Base-by-base conservation (phyloP, 192 early-diverging fungal genomes). In the Funneliformis mosseae region DNA sequence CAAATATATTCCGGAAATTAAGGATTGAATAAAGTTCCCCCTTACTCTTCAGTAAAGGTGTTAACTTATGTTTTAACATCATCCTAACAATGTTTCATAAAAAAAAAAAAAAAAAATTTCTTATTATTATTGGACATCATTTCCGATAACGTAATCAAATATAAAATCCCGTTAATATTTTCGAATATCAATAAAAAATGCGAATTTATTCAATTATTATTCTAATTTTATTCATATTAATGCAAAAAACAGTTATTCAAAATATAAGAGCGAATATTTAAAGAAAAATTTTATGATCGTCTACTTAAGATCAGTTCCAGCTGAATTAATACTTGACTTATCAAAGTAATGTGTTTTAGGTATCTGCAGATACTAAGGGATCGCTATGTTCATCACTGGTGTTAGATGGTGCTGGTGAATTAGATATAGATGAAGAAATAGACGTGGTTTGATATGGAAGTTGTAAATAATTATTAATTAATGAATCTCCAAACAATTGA, bases 341-440 rank as follows among this genome's bases (percentile, higher is more conserved):
- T 33, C 33, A 33, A 33, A 33, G 33, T 33, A 33, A 33, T 33
- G 33, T 33, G 33, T 33, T 55, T 55, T 18, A 55, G 18, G 50
- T 55, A 55, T 67, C 64, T 27, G 64, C 33, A 7, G 64, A 67
- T 10, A 67, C 64, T 67, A 70, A 45, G 8, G 68, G 68, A 70
- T 70, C 68, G 10, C 68, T 42, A 39, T 70, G 21, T 16, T 38
- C 68, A 42, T 70, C 68, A 23, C 33, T 70, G 8, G 28, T 70
- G 9, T n/a, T 70, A 41, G 68, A 70, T 43, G 68, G 68, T 70
- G 21, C 39, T 21, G 68, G 68, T 8, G 68, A 70, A 45, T 70
- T 70, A 9, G 68, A 42, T 42, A 70, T 70, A 21, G 68, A 70
- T 39, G 68, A 70, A 42, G 68, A 70, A 70, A 42, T 42, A 9